Conservation (phyloP, 2,329 filamentous ascomycete genomes). For the Fusarium anguioides region DNA sequence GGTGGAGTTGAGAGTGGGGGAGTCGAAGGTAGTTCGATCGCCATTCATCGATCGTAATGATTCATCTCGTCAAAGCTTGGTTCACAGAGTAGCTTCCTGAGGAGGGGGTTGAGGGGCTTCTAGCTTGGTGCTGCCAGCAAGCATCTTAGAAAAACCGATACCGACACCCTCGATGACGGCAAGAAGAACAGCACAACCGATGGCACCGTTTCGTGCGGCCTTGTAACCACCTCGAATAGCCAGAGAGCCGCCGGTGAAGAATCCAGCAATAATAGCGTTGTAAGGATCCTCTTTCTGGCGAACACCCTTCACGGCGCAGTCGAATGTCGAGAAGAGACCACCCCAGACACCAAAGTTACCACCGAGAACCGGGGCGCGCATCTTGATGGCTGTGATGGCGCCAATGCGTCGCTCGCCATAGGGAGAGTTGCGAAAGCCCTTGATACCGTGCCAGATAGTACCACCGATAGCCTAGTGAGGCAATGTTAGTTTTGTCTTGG, state of each 20-base stretch:
- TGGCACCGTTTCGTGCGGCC: conserved; percentile 93
- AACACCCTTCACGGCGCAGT: conserved; percentile 95
- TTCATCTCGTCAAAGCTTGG: conserved; percentile 18
- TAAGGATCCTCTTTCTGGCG: conserved; percentile 98
- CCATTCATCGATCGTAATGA: conserved; percentile 17
- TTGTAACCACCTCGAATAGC: conserved; percentile 92
- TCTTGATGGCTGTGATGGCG: conserved; percentile 96
- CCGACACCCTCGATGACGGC: conserved; percentile 98
- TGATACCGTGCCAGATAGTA: conserved; percentile 96
- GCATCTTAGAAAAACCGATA: conserved; percentile 94
- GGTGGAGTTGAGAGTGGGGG: conserved; percentile 45
- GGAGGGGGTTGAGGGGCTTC: conserved; percentile 64
- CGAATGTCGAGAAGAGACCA: conserved; percentile 93
- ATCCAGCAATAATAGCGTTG: conserved; percentile 97
- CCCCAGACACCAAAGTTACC: conserved; percentile 99
- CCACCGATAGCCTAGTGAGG: conserved; percentile 73
- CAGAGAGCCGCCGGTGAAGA: conserved; percentile 93
- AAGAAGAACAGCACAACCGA: conserved; percentile 92
- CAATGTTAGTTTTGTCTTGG: conserved; percentile 29
- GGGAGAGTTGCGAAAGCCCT: conserved; percentile 89
- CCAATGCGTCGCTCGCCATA: conserved; percentile 96
- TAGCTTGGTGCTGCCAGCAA: conserved; percentile 87
- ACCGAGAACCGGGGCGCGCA: conserved; percentile 92
- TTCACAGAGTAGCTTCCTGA: conserved; percentile 46
- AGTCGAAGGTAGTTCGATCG: conserved; percentile 25